Base-by-base conservation (phyloP, 768 basidiomycete genomes). In the Phanerochaete sordida region DNA sequence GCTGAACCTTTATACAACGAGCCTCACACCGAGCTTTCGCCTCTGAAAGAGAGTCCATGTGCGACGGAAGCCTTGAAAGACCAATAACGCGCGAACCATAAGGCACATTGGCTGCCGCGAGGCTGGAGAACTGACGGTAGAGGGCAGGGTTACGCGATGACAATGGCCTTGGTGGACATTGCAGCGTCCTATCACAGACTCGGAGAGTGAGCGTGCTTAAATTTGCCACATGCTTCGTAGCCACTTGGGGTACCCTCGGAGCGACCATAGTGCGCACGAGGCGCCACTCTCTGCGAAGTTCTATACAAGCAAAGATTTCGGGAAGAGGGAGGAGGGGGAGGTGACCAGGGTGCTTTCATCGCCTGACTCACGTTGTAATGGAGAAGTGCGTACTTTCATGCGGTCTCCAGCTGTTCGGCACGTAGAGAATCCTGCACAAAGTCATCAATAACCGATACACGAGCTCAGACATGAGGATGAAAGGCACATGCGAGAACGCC, bases 191-290 rank as follows among this genome's bases (percentile, higher is more conserved):
- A 43, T 43, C 39, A 4, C 11, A 16, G 7, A 9, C 39, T 19
- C 19, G 39, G 8, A 11, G 19, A 16, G 19, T 4, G 19, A 43
- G 39, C 19, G 19, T 6, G 39, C 11, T 19, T 16, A 16, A 51
- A 51, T 30, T 33, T 23, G 28, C 30, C 50, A 33, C 50, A 33
- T 51, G 50, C 28, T 51, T 31, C 7, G 50, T 21, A 51, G 30
- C 30, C 50, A 16, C 19, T 51, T 51, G 30, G 15, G 50, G 50
- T 23, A 51, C 50, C 50, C 28, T 51, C 50, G 50, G 50, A 31
- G 50, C 31, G 50, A 51, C 27, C n/a, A 51, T 33, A 16, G n/a
- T 31, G 50, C 50, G n/a, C 50, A 51, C 50, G 50, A 33, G 50
- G 31, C 19, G 11, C 39, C 11, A 43, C 4, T 19, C 8, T 11